Conservation (phyloP, 2,329 filamentous ascomycete species). For the Microcyclosporella mali region DNA sequence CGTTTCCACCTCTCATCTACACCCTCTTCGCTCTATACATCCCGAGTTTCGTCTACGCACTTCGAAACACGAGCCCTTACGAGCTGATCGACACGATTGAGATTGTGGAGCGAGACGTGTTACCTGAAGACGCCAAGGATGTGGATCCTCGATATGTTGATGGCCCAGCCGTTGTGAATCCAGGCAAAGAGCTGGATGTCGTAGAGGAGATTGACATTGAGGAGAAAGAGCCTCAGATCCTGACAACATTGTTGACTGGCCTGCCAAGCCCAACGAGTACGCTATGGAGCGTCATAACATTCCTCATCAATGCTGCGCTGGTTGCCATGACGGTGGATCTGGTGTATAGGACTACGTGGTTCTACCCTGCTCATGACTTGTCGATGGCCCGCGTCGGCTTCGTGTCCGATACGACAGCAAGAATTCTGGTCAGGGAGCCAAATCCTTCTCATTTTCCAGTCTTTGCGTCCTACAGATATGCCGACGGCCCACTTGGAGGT, state of each 20-base stretch:
- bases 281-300: slow-evolving; percentile 51
- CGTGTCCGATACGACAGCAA: slow-evolving; percentile 73
- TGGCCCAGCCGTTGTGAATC: slow-evolving; percentile 31
- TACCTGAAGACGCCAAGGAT: slow-evolving; percentile 23
- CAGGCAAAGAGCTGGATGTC: slow-evolving; percentile 52
- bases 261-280: slow-evolving; percentile 66
- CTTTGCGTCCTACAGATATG: slow-evolving; percentile 55
- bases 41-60: slow-evolving; percentile 33
- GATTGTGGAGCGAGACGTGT: slow-evolving; percentile 37
- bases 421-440: slow-evolving; percentile 78
- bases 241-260: slow-evolving; percentile 67
- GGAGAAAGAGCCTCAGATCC: slow-evolving; percentile 50
- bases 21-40: slow-evolving; percentile 43
- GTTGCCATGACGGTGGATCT: slow-evolving; percentile 69
- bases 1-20: slow-evolving; percentile 28
- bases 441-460: slow-evolving; percentile 68
- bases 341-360: slow-evolving; percentile 64
- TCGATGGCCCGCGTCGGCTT: slow-evolving; percentile 85
- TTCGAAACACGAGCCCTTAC: slow-evolving; percentile 26
- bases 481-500: slow-evolving; percentile 22
- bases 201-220: slow-evolving; percentile 57
- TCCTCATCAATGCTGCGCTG: slow-evolving; percentile 62
- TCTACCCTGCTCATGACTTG: slow-evolving; percentile 66
- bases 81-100: slow-evolving; percentile 31
- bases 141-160: slow-evolving; percentile 20